These are phyloP conservation scores for Euphorbia corollata DNA, from an alignment of 441 rosid species.

Conservation along the genomic window DNA sequence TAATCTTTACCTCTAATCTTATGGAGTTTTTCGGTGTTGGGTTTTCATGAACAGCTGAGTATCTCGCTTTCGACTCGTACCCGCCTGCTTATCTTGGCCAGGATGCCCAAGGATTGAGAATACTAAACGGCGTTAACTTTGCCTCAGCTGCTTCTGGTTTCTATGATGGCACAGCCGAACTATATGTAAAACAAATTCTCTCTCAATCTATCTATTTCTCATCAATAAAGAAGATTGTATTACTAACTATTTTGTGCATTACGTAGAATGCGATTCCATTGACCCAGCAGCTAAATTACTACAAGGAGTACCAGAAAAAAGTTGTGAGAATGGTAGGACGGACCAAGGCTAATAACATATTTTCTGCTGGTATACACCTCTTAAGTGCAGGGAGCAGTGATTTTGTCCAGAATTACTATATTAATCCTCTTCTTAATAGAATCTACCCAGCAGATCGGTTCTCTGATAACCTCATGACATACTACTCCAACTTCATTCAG, in stretches of 20 bases:
- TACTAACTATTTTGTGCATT: constrained; percentile 15
- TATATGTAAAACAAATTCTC: constrained; percentile 41
- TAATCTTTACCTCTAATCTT: not conserved
- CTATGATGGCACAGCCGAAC: constrained; percentile 57
- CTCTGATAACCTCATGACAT: constrained; percentile 57
- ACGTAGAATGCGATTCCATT: constrained; percentile 63
- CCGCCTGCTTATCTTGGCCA: constrained; percentile 77
- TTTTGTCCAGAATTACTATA: constrained; percentile 78
- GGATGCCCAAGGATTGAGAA: constrained; percentile 47
- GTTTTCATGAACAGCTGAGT: constrained; percentile 56
- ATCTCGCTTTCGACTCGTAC: constrained; percentile 73
- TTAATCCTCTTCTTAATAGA: constrained; percentile 49
- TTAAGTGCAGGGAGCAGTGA: constrained; percentile 88
- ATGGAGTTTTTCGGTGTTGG: not conserved
- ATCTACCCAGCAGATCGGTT: constrained; percentile 51
- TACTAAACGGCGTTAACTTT: constrained; percentile 75
- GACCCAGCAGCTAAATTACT: constrained; percentile 69
- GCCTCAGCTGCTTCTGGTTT: constrained; percentile 91
- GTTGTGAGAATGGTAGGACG: constrained; percentile 35
- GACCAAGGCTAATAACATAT: constrained; percentile 37
- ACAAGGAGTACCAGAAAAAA: constrained; percentile 61
- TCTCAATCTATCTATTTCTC: not conserved
- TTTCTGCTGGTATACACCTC: constrained; percentile 65
- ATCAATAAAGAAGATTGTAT: not conserved
- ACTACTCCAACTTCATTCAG: constrained; percentile 69